phyloP scores from a whole-genome alignment of 306 rosid genomes.

The Medicago arabica region DNA sequence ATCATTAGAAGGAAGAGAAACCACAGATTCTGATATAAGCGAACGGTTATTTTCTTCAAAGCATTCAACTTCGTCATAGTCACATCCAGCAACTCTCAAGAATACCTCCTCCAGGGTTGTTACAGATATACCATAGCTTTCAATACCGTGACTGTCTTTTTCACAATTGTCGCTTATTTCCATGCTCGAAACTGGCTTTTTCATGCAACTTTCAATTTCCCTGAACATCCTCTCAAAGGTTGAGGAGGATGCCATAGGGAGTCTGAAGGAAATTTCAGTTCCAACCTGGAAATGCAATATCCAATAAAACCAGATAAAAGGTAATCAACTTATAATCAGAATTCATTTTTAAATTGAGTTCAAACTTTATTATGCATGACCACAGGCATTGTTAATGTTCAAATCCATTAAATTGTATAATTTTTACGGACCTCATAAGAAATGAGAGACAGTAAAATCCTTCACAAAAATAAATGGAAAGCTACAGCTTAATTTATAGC shows the following conservation, averaged over 20 bases:
- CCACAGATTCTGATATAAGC: slow-evolving; percentile 48
- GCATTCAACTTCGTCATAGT: slow-evolving; percentile 65
- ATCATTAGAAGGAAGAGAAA: slow-evolving; percentile 59
- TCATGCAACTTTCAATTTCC: slow-evolving; percentile 94
- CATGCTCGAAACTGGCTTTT: slow-evolving; percentile 48
- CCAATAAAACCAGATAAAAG: slow-evolving; percentile 31
- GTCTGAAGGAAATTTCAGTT: slow-evolving; percentile 97
- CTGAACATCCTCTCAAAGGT: slow-evolving; percentile 89
- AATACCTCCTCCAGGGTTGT: slow-evolving; percentile 98
- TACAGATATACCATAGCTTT: slow-evolving; percentile 96
- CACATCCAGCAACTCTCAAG: slow-evolving; percentile 90
- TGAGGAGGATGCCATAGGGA: slow-evolving; percentile 86
- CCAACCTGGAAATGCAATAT: slow-evolving; percentile 77
- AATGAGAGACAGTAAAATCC: slow-evolving; percentile 32
- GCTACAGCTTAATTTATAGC: slow-evolving; percentile 6
- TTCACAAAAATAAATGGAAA: slow-evolving; percentile 29
- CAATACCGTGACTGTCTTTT: slow-evolving; percentile 71
- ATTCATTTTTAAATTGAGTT: slow-evolving; percentile 9
- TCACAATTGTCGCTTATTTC: slow-evolving; percentile 49
- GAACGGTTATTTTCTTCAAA: slow-evolving; percentile 52
- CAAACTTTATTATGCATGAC: slow-evolving; percentile 22
- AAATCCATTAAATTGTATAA: slow-evolving; percentile 12
- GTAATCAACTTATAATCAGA: slow-evolving; percentile 2
- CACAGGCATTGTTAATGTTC: slow-evolving; percentile 25
- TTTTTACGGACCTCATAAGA: not conserved